Conservation (phyloP, 176 grass and related monocot species). For the Poa annua region DNA sequence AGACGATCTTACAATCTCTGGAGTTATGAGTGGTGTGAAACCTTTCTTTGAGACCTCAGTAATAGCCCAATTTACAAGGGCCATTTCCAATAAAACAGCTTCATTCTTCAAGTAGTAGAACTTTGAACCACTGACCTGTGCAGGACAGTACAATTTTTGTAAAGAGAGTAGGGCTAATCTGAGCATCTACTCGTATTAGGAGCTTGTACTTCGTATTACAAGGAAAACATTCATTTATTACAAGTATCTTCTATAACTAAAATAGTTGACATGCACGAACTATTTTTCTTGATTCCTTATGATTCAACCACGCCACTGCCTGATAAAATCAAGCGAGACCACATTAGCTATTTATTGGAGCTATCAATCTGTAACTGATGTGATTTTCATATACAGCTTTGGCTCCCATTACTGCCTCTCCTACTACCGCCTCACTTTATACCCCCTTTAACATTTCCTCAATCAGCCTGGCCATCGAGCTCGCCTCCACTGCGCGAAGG, state of each 20-base stretch:
- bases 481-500: neutral
- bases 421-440: neutral
- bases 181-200: conserved; percentile 18
- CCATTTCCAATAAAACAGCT: conserved; percentile 92
- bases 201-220: neutral
- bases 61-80: conserved; percentile 88
- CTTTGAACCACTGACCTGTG: conserved; percentile 89
- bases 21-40: conserved; percentile 91
- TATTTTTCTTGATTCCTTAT: neutral
- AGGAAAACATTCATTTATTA: conserved; percentile 2
- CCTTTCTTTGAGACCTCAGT: conserved; percentile 83
- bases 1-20: conserved; percentile 93
- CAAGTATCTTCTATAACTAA: neutral
- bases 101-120: conserved; percentile 99
- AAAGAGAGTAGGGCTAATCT: conserved; percentile 21
- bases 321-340: conserved; percentile 2
- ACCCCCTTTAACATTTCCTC: neutral
- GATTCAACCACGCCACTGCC: neutral
- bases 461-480: neutral
- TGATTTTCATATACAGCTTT: neutral
- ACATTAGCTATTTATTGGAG: conserved; percentile 5
- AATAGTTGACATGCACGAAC: neutral
- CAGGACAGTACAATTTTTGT: conserved; percentile 29
- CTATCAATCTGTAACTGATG: neutral
- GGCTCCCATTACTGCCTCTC: neutral